Conservation (phyloP, 805 yeast species). For the Saccharomycopsis schoenii region DNA sequence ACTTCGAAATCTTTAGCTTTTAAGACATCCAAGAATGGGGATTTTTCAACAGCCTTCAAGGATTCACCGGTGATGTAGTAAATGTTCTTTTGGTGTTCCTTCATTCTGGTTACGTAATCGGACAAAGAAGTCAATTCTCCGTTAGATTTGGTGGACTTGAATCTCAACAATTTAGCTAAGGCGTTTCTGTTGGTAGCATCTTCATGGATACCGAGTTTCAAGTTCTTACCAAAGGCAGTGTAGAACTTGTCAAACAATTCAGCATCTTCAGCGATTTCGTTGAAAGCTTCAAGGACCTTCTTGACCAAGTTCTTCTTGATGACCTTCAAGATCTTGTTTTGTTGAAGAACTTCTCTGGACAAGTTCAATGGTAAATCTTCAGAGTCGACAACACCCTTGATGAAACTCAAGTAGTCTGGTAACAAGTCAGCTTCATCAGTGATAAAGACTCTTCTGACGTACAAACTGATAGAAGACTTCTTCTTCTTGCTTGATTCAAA, state of each 20-base stretch:
- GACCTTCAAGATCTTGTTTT: conserved; percentile 98
- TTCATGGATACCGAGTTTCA: conserved; percentile 98
- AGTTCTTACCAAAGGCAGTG: conserved; percentile 95
- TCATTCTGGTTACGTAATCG: conserved; percentile 99
- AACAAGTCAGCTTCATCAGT: conserved; percentile 99
- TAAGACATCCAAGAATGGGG: conserved; percentile 98
- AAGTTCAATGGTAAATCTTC: conserved; percentile 99
- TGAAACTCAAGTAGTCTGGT: conserved; percentile 97
- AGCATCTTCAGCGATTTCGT: conserved; percentile 97
- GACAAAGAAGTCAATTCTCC: conserved; percentile 92
- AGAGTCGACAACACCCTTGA: conserved; percentile 98
- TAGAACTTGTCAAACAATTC: conserved; percentile 98
- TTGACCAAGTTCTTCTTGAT: conserved; percentile 98
- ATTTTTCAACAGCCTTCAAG: conserved; percentile 93
- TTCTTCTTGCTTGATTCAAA: conserved; percentile 93
- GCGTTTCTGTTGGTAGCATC: conserved; percentile 96
- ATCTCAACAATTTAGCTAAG: conserved; percentile 92
- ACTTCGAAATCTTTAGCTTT: conserved; percentile 99
- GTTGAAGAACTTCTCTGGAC: conserved; percentile 99
- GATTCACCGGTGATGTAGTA: conserved; percentile 99
- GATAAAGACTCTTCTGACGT: conserved; percentile 98
- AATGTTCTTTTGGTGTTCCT: conserved; percentile 98
- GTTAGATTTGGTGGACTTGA: conserved; percentile 88
- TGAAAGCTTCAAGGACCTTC: conserved; percentile 97
- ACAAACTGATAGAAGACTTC: conserved; percentile 97